Evolutionary conservation across 1,284 basidiomycete species (phyloP).

Genomic region (Tilletia walkeri): DNA sequence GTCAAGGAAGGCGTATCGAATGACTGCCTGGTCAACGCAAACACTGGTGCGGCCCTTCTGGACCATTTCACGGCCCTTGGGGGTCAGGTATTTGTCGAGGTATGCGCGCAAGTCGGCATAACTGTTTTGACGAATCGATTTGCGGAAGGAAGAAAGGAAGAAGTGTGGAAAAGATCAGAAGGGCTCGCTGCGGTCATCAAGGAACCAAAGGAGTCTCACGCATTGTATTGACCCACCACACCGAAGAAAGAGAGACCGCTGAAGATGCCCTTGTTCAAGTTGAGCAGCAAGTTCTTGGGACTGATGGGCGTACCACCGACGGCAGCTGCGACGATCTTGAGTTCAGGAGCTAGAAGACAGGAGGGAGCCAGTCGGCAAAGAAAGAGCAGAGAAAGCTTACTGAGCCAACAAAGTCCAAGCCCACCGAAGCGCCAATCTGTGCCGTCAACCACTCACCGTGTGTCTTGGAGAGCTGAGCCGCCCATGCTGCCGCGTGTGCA

Average conservation of each 20-base stretch:
- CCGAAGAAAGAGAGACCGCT: not conserved
- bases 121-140: not conserved
- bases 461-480: slow-evolving; percentile 3
- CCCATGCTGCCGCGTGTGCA: slow-evolving; percentile 24
- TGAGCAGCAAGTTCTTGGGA: slow-evolving; percentile 8
- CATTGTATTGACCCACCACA: not conserved
- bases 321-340: slow-evolving; percentile 24
- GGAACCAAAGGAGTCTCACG: not conserved
- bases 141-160: no score
- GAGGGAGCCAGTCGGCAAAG: no score
- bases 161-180: no score
- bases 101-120: slow-evolving; percentile 10
- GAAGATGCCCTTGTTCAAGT: not conserved
- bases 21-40: not conserved
- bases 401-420: no score
- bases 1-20: slow-evolving; percentile 12
- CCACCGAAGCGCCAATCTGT: no score
- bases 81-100: not conserved
- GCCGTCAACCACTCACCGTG: slow-evolving; percentile 10
- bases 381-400: no score
- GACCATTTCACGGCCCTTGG: not conserved
- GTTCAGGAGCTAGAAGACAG: slow-evolving; percentile 17
- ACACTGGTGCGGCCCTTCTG: not conserved
- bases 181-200: not conserved
- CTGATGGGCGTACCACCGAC: slow-evolving; percentile 18